Evolutionary conservation across 148 eudicot genomes (phyloP).

Genomic region (Linanthus parryae): DNA sequence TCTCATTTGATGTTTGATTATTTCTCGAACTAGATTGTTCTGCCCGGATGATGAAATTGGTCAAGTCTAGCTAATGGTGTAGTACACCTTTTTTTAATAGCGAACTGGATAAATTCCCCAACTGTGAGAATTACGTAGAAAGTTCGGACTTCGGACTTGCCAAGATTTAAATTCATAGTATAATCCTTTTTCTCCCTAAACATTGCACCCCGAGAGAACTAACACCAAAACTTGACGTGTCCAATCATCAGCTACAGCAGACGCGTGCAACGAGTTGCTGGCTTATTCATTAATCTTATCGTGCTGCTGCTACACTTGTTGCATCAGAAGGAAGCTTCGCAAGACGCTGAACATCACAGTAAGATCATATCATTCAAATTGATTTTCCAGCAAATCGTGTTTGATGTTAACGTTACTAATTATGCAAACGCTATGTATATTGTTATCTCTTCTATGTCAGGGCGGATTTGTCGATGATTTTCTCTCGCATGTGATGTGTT

Average conservation of each 20-base stretch:
- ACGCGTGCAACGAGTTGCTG: constrained; percentile 78
- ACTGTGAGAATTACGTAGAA: too few species aligned
- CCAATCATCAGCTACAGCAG: constrained; percentile 75
- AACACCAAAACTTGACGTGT: constrained; percentile 9
- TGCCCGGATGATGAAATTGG: background rate
- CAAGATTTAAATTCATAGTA: too few species aligned
- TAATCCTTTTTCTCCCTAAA: too few species aligned
- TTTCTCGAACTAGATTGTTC: background rate
- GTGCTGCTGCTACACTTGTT: constrained; percentile 98
- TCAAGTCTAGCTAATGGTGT: too few species aligned
- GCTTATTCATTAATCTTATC: constrained; percentile 92
- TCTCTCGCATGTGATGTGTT: constrained; percentile 91
- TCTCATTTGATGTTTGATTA: background rate
- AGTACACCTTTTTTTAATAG: too few species aligned
- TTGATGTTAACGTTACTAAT: too few species aligned
- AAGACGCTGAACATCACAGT: constrained; percentile 73
- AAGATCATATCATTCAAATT: too few species aligned
- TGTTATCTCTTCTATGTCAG: constrained; percentile 23
- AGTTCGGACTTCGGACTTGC: too few species aligned
- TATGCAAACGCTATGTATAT: background rate
- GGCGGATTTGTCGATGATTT: constrained; percentile 90
- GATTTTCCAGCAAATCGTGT: too few species aligned
- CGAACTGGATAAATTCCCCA: too few species aligned
- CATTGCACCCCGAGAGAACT: constrained; percentile 2
- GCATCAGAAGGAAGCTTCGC: constrained; percentile 88